These are phyloP conservation scores for Alternaria alternata DNA, from an alignment of 2,329 filamentous ascomycete species.

Conservation along the genomic window DNA sequence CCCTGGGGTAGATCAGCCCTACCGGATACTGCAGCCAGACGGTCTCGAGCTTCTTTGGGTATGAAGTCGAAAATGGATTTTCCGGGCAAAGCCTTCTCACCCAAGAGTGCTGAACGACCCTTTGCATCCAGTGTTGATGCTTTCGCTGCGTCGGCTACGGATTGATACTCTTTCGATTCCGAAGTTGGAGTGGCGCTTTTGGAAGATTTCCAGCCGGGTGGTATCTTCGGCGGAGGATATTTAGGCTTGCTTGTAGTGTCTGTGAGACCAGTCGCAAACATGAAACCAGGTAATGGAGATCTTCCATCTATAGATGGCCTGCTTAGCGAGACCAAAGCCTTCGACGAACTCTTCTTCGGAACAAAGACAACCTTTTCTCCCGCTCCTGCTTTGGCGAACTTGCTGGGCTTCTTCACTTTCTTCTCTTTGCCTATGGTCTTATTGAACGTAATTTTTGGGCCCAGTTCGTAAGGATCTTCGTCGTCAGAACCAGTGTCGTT, in stretches of 20 bases:
- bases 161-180: constrained; percentile 58
- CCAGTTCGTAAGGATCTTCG: constrained; percentile 92
- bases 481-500: constrained; percentile 96
- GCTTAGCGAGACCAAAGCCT: constrained; percentile 54
- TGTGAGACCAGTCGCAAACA: constrained; percentile 65
- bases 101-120: constrained; percentile 78
- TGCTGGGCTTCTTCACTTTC: constrained; percentile 66
- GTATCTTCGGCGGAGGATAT: constrained; percentile 73
- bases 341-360: constrained; percentile 67
- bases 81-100: constrained; percentile 80
- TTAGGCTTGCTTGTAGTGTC: constrained; percentile 54
- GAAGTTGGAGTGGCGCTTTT: constrained; percentile 35
- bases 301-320: constrained; percentile 84
- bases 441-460: constrained; percentile 89
- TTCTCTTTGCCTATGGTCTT: constrained; percentile 82
- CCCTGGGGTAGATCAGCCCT: constrained; percentile 79
- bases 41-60: constrained; percentile 77
- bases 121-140: constrained; percentile 77
- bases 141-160: constrained; percentile 79
- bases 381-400: constrained; percentile 69
- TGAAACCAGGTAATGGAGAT: constrained; percentile 80
- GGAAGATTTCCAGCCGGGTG: constrained; percentile 76
- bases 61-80: constrained; percentile 98
- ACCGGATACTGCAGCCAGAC: constrained; percentile 78
- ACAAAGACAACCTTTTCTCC: constrained; percentile 77